Base-by-base conservation (phyloP, 768 basidiomycete species). In the Lactifluus echinatus region DNA sequence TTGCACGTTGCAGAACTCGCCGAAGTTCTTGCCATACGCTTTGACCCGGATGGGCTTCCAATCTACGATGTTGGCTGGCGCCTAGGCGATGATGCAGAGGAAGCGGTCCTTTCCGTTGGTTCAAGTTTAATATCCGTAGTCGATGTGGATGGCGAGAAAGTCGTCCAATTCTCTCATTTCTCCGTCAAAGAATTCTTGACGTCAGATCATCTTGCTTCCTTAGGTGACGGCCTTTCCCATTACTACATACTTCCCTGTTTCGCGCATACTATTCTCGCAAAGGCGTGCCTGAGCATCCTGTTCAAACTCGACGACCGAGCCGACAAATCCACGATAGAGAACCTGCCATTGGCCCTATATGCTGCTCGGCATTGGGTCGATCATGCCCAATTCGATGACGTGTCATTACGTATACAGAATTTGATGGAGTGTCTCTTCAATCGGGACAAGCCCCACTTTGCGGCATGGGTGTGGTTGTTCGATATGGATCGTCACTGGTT, bases 151-250 rank as follows among this genome's bases (percentile, higher is more conserved):
- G 50, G 44, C 21, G 31, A 8, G 2, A 8, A 23, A 15, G 34
- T 52, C 6, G 56, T 52, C 0, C 56, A 57, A 7, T 57, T 57
- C 15, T 40, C 56, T 0, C 56, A 57, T 14, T 57, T 47, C 21
- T 52, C 56, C 0, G 50, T 47, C 17, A 46, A 52, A 15, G 56
- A 57, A 23, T 57, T 40, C 50, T 31, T 57, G 29, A 52, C 28
- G 5, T 57, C 56, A 2, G 29, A 45, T 8, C 56, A 36, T 17
- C 43, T 57, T 4, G 26, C 24, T 2, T n/a, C 2, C 0, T 34
- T 33, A 8, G 21, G 36, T 0, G 28, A 45, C 6, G 28, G 17
- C 3, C 19, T 57, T 31, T 47, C 50, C 8, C 14, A 0, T 2
- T 57, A 51, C 21, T 44, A 52, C 8, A 40, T 52, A 31, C 42